Conservation (phyloP, 2,329 filamentous ascomycete species). For the Diaporthe caulivora region DNA sequence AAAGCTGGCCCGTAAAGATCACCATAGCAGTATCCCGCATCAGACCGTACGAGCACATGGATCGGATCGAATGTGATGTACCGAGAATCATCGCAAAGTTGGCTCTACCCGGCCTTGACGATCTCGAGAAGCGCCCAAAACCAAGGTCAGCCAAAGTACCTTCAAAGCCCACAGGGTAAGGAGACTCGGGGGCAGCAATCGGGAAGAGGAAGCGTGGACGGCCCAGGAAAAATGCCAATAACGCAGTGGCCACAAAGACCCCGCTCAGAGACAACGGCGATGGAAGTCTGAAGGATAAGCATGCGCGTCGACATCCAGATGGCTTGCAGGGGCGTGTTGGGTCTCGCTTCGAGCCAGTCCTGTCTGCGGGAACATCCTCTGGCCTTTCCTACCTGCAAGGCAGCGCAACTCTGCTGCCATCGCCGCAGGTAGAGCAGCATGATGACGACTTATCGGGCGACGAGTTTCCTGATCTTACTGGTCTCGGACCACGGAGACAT, state of each 20-base stretch:
- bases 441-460: background rate
- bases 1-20: constrained; percentile 4
- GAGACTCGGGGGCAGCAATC: no score
- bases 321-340: background rate
- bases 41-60: background rate
- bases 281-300: background rate
- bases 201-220: background rate
- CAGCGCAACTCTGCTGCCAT: background rate
- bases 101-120: background rate
- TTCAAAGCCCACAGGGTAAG: background rate
- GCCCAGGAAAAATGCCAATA: background rate
- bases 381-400: background rate
- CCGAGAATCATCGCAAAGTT: background rate
- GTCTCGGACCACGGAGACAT: background rate
- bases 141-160: no score
- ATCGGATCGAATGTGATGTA: background rate
- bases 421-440: background rate
- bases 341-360: background rate
- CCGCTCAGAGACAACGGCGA: background rate
- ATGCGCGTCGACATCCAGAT: background rate
- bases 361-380: background rate
- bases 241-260: background rate
- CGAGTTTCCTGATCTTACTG: background rate
- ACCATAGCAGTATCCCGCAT: background rate
- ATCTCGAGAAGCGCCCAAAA: background rate